Percentiles rank a stretch among this genome's conserved stretches.
Evolutionary conservation across 495 filamentous ascomycete genomes (phyloP).

Genomic region (Parmelia sp.): DNA sequence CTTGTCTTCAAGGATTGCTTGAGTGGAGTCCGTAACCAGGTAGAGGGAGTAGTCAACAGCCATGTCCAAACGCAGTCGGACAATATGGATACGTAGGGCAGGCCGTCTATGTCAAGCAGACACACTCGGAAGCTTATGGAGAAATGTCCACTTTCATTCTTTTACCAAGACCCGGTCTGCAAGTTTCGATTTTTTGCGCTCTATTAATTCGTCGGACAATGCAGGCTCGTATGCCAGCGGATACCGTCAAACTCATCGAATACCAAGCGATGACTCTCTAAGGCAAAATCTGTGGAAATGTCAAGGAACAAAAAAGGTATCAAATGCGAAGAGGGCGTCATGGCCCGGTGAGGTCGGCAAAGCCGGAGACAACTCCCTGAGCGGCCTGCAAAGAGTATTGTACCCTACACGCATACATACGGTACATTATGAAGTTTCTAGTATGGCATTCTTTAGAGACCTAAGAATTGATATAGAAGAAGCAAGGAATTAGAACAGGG

Average conservation of each 20-base stretch:
- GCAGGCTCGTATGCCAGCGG: neutral
- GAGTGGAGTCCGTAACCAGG: constrained; percentile 86
- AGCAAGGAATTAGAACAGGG: no score
- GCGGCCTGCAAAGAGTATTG: no score
- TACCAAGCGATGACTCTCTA: neutral
- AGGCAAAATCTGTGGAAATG: neutral
- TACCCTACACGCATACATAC: no score
- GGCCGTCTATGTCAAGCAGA: neutral
- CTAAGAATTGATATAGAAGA: no score
- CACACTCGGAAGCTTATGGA: neutral
- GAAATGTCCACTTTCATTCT: neutral
- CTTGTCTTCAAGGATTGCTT: constrained; percentile 62
- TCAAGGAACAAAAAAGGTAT: neutral
- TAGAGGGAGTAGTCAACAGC: constrained; percentile 62
- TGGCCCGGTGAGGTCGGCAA: neutral
- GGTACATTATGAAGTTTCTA: no score
- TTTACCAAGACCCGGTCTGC: neutral
- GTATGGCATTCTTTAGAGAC: no score
- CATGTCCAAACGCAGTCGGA: constrained; percentile 24
- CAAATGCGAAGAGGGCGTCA: neutral
- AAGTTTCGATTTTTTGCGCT: neutral
- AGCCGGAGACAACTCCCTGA: neutral
- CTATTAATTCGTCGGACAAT: neutral
- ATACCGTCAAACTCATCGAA: neutral
- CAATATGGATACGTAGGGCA: no score